A percentile compares a stretch with the other conserved stretches of the same genome.
These are phyloP conservation scores for Claviceps sp. DNA, from an alignment of 2,329 filamentous ascomycete genomes.

Conservation along the genomic window DNA sequence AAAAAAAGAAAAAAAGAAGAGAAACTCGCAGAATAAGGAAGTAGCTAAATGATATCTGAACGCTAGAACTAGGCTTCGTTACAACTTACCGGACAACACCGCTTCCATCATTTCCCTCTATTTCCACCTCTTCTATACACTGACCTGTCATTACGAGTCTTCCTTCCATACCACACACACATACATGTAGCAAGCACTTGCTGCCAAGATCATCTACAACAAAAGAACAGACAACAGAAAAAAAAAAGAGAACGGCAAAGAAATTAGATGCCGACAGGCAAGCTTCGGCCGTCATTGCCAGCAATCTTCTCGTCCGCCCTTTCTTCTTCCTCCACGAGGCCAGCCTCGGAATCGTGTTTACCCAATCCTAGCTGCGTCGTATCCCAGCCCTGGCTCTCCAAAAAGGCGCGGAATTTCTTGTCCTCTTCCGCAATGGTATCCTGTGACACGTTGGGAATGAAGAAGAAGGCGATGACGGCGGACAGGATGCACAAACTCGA, in stretches of 20 bases:
- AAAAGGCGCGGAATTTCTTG: constrained; percentile 56
- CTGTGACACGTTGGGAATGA: constrained; percentile 65
- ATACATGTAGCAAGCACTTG: no score
- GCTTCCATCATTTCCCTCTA: no score
- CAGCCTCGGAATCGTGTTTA: constrained; percentile 1
- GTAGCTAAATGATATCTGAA: no score
- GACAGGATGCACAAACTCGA: constrained; percentile 64
- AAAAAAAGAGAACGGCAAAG: background rate
- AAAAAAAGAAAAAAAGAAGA: background rate
- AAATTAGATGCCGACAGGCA: background rate
- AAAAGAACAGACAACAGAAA: background rate
- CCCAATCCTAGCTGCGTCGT: constrained; percentile 35
- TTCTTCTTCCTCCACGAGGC: background rate
- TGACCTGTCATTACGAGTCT: no score
- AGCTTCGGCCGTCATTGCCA: background rate
- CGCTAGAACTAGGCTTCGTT: no score
- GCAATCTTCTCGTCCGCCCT: background rate
- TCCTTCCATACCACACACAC: no score
- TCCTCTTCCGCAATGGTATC: constrained; percentile 78
- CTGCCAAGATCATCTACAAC: no score
- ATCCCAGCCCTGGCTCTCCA: constrained; percentile 66
- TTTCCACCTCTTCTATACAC: no score
- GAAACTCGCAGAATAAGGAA: no score
- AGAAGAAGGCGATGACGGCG: constrained; percentile 43
- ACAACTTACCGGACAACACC: no score